These are phyloP conservation scores for Obelidium mucronatum DNA, from an alignment of 192 early-diverging fungal genomes.

Conservation along the genomic window DNA sequence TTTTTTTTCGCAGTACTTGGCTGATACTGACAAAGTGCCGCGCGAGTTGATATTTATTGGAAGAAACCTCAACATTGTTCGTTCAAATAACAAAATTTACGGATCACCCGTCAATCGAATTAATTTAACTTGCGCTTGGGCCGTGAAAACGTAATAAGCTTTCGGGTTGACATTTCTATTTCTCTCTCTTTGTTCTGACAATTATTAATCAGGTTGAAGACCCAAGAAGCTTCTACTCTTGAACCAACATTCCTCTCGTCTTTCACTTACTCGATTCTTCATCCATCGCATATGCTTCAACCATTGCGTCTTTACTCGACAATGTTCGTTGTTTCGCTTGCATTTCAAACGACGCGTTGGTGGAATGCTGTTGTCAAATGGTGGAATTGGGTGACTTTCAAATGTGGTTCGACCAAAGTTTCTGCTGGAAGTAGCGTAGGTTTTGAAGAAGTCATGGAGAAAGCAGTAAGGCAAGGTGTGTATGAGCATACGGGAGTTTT, in stretches of 20 bases:
- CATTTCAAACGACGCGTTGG: conserved; percentile 61
- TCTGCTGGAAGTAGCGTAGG: conserved; percentile 50
- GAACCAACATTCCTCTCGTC: conserved; percentile 13
- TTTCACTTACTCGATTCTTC: conserved; percentile 26
- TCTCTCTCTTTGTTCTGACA: not conserved
- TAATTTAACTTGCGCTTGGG: conserved; percentile 84
- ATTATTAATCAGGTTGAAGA: not conserved
- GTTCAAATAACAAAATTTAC: conserved; percentile 81
- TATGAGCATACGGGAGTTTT: conserved; percentile 80
- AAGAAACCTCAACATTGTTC: conserved; percentile 78
- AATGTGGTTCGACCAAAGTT: not conserved
- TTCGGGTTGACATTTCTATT: too few species aligned
- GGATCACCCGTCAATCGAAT: conserved; percentile 90
- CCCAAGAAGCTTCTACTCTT: not conserved
- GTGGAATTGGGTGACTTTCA: conserved; percentile 15
- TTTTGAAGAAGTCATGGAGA: conserved; percentile 81
- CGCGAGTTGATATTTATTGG: conserved; percentile 90
- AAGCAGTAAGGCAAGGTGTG: conserved; percentile 67
- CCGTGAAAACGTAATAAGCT: conserved; percentile 64
- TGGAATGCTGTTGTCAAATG: conserved; percentile 48
- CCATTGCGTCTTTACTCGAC: conserved; percentile 64
- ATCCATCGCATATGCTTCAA: conserved; percentile 48
- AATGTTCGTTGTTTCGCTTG: conserved; percentile 63
- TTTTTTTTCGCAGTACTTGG: conserved; percentile 76
- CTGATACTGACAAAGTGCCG: conserved; percentile 74